These are phyloP conservation scores for Sarocladium strictum DNA, from an alignment of 2,329 filamentous ascomycete species.

Conservation along the genomic window DNA sequence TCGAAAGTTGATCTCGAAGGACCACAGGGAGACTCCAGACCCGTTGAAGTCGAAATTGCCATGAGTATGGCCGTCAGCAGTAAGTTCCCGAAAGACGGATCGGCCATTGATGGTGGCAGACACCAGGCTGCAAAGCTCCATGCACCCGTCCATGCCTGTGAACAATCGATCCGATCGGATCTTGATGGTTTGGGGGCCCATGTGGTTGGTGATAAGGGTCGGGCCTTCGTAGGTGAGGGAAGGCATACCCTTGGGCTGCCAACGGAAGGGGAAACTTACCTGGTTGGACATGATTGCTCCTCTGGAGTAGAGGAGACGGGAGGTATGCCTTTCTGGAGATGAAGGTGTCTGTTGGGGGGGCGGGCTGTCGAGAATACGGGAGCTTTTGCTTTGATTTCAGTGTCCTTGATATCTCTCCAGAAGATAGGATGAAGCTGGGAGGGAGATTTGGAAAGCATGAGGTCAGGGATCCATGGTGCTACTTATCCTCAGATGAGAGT, in stretches of 20 bases:
- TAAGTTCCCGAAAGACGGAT: background rate
- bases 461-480: too few relatives aligned
- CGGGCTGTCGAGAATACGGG: too few relatives aligned
- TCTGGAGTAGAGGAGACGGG: too few relatives aligned
- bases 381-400: too few relatives aligned
- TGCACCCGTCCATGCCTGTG: background rate
- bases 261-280: background rate
- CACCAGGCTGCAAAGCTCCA: background rate
- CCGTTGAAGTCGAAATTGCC: background rate
- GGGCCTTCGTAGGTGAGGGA: background rate
- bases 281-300: background rate
- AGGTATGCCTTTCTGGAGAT: too few relatives aligned
- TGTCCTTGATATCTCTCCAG: too few relatives aligned
- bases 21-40: background rate
- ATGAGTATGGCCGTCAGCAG: background rate
- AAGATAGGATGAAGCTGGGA: too few relatives aligned
- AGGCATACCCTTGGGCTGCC: background rate
- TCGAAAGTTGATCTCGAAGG: background rate
- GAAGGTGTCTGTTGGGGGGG: too few relatives aligned
- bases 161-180: background rate
- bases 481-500: too few relatives aligned
- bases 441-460: too few relatives aligned
- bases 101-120: background rate
- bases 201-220: background rate
- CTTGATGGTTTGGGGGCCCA: background rate